Conservation (phyloP, 2,329 filamentous ascomycete species). For the Colletotrichum sp. region DNA sequence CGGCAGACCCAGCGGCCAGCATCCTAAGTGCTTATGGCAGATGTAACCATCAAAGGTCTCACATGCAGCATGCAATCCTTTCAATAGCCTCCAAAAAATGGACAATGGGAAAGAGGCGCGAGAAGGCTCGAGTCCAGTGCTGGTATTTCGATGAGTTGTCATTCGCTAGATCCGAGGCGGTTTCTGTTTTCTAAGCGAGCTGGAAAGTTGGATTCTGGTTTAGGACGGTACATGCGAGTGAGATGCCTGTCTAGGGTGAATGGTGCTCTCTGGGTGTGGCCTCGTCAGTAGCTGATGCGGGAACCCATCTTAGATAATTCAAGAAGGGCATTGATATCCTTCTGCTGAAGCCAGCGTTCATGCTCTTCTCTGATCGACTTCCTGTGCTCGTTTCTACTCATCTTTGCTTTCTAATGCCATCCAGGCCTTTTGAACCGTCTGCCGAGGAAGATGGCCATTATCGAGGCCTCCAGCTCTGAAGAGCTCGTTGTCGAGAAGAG, state of each 20-base stretch:
- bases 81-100: background rate
- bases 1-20: background rate
- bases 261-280: background rate
- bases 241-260: background rate
- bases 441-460: background rate
- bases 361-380: background rate
- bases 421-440: background rate
- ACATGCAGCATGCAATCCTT: constrained; percentile 9
- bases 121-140: background rate
- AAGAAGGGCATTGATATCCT: background rate
- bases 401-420: background rate
- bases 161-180: background rate
- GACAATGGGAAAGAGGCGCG: background rate
- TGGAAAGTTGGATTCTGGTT: background rate
- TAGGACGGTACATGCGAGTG: background rate
- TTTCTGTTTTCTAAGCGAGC: background rate
- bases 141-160: background rate
- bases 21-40: constrained; percentile 19
- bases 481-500: background rate
- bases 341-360: background rate
- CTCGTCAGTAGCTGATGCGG: background rate
- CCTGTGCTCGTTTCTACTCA: background rate
- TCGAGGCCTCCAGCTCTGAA: background rate
- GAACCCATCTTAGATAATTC: no score
- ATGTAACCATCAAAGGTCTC: constrained; percentile 12